Base-by-base conservation (phyloP, 2,329 filamentous ascomycete species). In the Hymenoscyphus linearis region DNA sequence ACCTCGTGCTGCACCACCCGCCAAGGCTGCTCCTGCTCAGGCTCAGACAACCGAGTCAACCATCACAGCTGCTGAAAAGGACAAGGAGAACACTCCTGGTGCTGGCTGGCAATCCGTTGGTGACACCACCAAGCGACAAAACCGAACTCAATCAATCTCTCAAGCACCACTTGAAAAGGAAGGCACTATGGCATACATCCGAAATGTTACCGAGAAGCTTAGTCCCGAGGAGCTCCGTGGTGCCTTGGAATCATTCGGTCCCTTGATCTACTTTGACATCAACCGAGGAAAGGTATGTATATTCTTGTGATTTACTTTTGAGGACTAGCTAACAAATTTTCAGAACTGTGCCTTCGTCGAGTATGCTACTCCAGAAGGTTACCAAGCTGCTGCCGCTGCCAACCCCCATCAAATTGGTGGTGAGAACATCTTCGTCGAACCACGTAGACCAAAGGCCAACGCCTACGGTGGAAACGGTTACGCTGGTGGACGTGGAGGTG, bases 271-370 rank as follows among this genome's bases (percentile, higher is more conserved):
- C 71, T 91, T 93, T 66, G 90, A 92, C 61, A 84, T 93, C 69
- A 92, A 90, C 77, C 86, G 89, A 63, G 78, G 84, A 70, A 97
- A 96, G 89, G 93, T 96, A 80, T 78, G 44, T 68, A 68, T 96
- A 80, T 78, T 68, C 67, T 47, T 27, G 27, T 27, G 10, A 26
- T 14, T 40, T 12, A 31, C 31, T n/a, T 5, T 53, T 27, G 50
- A 26, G 52, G 25, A 27, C 10, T 3, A 34, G 67, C 63, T 67
- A 65, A 66, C 18, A 57, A 57, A 13, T 62, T 34, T 73, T 31
- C 31, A 96, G 93, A 97, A 95, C 82, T 97, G 92, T 72, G 95
- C 95, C 27, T 98, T 98, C 73, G 91, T 97, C 63, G 95, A 99
- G 75, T 99, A 95, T 76, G 89, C 87, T 72, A 89, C 88, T 54